Conservation (phyloP, 495 filamentous ascomycete species). For the Penicillium longicatenatum region DNA sequence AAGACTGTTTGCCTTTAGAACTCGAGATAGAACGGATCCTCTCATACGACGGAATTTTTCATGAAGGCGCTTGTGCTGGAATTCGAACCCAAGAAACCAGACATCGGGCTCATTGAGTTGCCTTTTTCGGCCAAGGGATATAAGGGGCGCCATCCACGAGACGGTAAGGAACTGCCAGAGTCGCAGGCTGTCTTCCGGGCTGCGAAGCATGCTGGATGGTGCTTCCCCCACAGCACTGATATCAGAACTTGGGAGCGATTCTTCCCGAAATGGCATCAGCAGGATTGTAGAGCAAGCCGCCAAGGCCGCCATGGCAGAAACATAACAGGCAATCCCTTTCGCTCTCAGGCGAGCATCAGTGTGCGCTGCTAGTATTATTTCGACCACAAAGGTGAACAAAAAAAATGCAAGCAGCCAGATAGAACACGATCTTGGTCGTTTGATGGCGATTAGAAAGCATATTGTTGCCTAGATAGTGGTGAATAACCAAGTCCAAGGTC, state of each 20-base stretch:
- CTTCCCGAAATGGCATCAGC: constrained; percentile 71
- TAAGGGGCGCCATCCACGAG: constrained; percentile 79
- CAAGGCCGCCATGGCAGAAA: constrained; percentile 45
- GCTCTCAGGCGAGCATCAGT: constrained; percentile 19
- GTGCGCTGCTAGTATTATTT: constrained; percentile 41
- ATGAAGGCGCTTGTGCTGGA: constrained; percentile 72
- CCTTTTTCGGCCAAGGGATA: constrained; percentile 58
- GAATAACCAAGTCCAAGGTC: background rate
- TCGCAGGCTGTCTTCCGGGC: constrained; percentile 78
- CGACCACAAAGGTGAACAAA: constrained; percentile 35
- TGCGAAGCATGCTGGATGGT: constrained; percentile 63
- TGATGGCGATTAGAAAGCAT: constrained; percentile 45
- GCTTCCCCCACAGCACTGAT: constrained; percentile 60
- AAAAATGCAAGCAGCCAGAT: constrained; percentile 38
- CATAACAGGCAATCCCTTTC: constrained; percentile 40
- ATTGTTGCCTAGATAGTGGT: constrained; percentile 41
- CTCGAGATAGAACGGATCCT: constrained; percentile 68
- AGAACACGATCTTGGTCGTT: constrained; percentile 51
- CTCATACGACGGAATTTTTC: constrained; percentile 69
- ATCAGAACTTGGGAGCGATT: constrained; percentile 53
- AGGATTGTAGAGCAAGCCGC: constrained; percentile 54
- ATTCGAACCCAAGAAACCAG: constrained; percentile 73
- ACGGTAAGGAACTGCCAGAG: constrained; percentile 83
- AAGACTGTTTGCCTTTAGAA: constrained; percentile 71
- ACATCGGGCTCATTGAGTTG: constrained; percentile 77